These are phyloP conservation scores for Spinacia oleracea DNA, from an alignment of 179 eudicot genomes.

Conservation along the genomic window DNA sequence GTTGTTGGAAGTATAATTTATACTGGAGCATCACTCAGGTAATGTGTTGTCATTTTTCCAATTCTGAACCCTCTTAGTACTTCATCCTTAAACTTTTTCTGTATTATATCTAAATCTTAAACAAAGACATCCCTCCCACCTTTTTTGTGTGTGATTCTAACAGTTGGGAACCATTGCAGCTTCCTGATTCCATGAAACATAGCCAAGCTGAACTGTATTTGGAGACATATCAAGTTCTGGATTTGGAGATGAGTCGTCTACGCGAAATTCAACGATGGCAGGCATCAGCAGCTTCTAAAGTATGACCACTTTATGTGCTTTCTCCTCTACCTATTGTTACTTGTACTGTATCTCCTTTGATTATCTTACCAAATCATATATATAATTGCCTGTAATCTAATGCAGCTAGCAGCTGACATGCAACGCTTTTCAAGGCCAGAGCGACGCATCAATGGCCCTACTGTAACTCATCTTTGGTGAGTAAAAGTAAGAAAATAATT, in stretches of 20 bases:
- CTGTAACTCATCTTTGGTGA: conserved; percentile 94
- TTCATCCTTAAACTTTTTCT: not conserved
- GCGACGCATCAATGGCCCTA: conserved; percentile 96
- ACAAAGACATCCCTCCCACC: not conserved
- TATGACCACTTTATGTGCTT: conserved; percentile 31
- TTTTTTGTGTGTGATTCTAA: conserved; percentile 21
- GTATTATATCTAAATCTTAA: not conserved
- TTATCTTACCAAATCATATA: conserved; percentile 17
- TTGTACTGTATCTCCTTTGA: conserved; percentile 15
- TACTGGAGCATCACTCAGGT: not conserved
- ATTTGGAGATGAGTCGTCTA: conserved; percentile 98
- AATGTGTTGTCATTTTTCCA: not conserved
- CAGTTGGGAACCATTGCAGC: conserved; percentile 53
- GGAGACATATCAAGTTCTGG: conserved; percentile 98
- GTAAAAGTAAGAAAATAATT: conserved; percentile 3
- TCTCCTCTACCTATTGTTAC: conserved; percentile 11
- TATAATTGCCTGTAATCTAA: conserved; percentile 24
- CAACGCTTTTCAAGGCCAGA: conserved; percentile 99
- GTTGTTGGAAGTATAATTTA: no score
- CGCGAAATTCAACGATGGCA: conserved; percentile 99
- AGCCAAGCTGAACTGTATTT: conserved; percentile 95
- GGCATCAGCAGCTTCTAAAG: conserved; percentile 91
- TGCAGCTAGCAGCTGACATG: conserved; percentile 98
- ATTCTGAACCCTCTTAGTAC: not conserved
- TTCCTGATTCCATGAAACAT: conserved; percentile 99